phyloP scores from a whole-genome alignment of 1,284 basidiomycete genomes.

The Fomitopsis pinicola region DNA sequence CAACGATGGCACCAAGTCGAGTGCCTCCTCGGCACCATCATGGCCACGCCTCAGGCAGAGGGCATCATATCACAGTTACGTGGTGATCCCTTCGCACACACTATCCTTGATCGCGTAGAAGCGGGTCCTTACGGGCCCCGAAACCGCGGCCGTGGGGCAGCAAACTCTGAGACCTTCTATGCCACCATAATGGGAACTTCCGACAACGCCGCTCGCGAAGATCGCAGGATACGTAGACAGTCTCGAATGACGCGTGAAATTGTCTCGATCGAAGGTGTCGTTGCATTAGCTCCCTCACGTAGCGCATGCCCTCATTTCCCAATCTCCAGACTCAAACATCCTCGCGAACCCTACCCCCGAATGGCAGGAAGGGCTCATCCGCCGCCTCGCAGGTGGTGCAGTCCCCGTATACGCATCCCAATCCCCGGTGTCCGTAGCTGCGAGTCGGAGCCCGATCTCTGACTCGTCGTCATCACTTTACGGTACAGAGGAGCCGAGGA shows the following conservation, averaged over 20 bases:
- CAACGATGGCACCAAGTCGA: constrained; percentile 87
- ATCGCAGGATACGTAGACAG: constrained; percentile 64
- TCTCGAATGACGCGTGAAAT: constrained; percentile 73
- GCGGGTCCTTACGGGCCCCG: constrained; percentile 73
- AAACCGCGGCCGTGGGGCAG: constrained; percentile 41
- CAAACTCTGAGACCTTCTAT: constrained; percentile 64
- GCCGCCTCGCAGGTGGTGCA: constrained; percentile 36
- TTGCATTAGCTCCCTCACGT: neutral
- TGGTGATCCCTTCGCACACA: constrained; percentile 65
- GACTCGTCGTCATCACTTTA: constrained; percentile 13
- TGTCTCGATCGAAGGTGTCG: constrained; percentile 62
- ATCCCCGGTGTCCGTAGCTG: constrained; percentile 2
- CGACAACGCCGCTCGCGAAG: constrained; percentile 46
- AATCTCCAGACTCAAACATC: constrained; percentile 47
- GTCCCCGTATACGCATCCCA: constrained; percentile 4
- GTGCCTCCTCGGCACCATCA: constrained; percentile 72
- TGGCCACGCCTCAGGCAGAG: constrained; percentile 69
- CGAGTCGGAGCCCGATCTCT: constrained; percentile 11
- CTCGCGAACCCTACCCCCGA: constrained; percentile 65
- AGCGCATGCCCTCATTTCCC: neutral
- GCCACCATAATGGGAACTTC: constrained; percentile 64
- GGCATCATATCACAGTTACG: constrained; percentile 64
- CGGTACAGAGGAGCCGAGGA: constrained; percentile 8
- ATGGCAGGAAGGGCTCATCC: constrained; percentile 71
- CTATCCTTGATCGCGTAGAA: constrained; percentile 70